Conservation (phyloP, 345 rosid species). For the Syzygium aqueum region DNA sequence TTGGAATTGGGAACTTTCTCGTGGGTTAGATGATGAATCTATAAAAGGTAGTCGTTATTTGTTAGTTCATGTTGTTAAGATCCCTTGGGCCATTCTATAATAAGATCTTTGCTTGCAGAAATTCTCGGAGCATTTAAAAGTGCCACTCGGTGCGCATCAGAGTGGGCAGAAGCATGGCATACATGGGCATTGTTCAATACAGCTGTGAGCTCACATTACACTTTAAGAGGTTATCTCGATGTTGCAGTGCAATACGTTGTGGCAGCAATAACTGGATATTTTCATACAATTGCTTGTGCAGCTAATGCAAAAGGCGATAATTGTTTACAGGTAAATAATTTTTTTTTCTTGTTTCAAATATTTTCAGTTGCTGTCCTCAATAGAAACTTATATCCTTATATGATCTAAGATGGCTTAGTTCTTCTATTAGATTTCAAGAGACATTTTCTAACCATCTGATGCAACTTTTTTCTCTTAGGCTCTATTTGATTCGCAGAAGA, state of each 20-base stretch:
- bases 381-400: not conserved
- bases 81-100: not conserved
- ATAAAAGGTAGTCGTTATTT: conserved; percentile 35
- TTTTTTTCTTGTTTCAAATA: not conserved
- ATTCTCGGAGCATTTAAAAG: conserved; percentile 64
- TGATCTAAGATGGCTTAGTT: not conserved
- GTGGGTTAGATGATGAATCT: conserved; percentile 84
- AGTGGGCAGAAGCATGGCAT: conserved; percentile 99
- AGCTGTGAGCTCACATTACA: conserved; percentile 92
- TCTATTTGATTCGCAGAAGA: not conserved
- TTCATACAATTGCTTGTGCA: conserved; percentile 88
- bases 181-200: conserved; percentile 96
- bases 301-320: conserved; percentile 95
- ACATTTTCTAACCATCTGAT: not conserved
- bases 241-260: conserved; percentile 78
- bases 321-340: conserved; percentile 75
- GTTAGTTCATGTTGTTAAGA: not conserved
- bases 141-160: conserved; percentile 69
- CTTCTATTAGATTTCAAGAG: not conserved
- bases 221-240: conserved; percentile 38
- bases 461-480: not conserved
- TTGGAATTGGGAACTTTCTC: conserved; percentile 87
- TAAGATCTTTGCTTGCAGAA: conserved; percentile 27
- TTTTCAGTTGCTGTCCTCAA: not conserved
- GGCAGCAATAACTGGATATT: conserved; percentile 95